Base-by-base conservation (phyloP, 73 alveolate genomes). In the Halteria grandinella region DNA sequence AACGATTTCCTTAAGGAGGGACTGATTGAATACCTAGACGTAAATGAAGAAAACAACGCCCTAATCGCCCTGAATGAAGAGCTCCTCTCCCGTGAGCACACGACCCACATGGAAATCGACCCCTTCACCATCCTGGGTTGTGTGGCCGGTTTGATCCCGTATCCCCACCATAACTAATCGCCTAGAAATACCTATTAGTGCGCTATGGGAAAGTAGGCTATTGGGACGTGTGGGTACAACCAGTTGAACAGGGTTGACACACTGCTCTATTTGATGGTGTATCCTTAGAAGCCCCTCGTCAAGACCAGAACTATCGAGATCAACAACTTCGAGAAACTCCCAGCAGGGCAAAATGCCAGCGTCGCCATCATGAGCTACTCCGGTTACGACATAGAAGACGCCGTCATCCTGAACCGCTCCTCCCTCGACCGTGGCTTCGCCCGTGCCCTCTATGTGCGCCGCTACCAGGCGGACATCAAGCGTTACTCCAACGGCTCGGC, bases 361-460 rank as follows among this genome's bases (percentile, higher is more conserved):
- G 97, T 97, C 40, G 99, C 99, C 10, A 98, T 97, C 17, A 95
- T 97, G 98, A 87, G 98, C 86, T 89, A 85, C 95, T 92, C 98
- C 27, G 99, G 99, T 44, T 97, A 97, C 70, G 99, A 97, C 88
- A 97, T 97, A 37, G 99, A 97, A 90, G 99, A 97, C 63, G 99
- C 99, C 8, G 57, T 93, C 41, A 89, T 97, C 50, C 57, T 97
- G 89, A 97, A 97, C 80, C 87, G 91, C 41, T 94, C 98, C 27
- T 92, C 99, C 0, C 80, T 96, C 32, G 99, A 97, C 89, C 93
- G 99, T 75, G 99, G 99, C 20, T 97, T 95, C 74, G 99, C 98
- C 1, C 69, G 99, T 55, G 80, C 92, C 3, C 79, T 90, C 90
- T 74, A 87, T 29, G 74, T 93, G 33, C 86, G 93, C 76, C 88